Percentiles rank a stretch among this genome's conserved stretches.
Conservation (phyloP, 805 yeast species). For the Danielia reshetovae region DNA sequence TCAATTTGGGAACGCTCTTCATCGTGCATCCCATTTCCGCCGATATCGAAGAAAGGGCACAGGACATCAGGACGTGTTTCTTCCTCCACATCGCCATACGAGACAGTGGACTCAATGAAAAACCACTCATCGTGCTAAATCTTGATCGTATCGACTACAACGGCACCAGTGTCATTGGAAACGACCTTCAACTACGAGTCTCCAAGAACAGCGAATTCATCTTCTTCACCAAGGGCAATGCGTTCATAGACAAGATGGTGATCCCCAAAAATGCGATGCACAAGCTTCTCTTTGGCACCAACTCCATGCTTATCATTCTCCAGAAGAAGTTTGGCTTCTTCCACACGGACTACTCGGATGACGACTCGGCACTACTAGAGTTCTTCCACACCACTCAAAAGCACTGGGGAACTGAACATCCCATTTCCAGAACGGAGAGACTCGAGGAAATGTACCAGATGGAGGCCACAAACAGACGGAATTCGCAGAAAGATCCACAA, state of each 20-base stretch:
- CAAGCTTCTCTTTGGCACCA: conserved; percentile 2
- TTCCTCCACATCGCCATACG: conserved; percentile 7
- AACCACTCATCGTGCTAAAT: conserved; percentile 6
- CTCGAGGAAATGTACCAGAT: conserved; percentile 2
- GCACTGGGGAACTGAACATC: conserved; percentile 2
- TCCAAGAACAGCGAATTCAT: conserved; percentile 7
- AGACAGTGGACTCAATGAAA: conserved; percentile 12
- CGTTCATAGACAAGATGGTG: conserved; percentile 14
- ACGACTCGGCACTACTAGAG: background rate
- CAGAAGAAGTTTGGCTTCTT: conserved; percentile 14
- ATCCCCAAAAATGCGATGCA: conserved; percentile 6
- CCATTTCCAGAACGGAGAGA: background rate
- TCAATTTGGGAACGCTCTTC: conserved; percentile 7
- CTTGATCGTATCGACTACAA: conserved; percentile 12
- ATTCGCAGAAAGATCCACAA: conserved; percentile 8
- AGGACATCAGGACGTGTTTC: conserved; percentile 13
- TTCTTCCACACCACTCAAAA: conserved; percentile 1
- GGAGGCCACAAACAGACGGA: conserved; percentile 8
- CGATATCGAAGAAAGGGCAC: conserved; percentile 7
- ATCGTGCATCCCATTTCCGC: conserved; percentile 13
- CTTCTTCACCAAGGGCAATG: conserved; percentile 7
- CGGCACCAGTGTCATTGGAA: conserved; percentile 9
- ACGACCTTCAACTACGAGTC: conserved; percentile 6
- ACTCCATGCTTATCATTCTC: conserved; percentile 8
- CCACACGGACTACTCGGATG: conserved; percentile 3